Evolutionary conservation across 2,329 filamentous ascomycete species (phyloP), one percentile per base, ranked within the genome.

Genomic region (Elsinoe batatas): DNA sequence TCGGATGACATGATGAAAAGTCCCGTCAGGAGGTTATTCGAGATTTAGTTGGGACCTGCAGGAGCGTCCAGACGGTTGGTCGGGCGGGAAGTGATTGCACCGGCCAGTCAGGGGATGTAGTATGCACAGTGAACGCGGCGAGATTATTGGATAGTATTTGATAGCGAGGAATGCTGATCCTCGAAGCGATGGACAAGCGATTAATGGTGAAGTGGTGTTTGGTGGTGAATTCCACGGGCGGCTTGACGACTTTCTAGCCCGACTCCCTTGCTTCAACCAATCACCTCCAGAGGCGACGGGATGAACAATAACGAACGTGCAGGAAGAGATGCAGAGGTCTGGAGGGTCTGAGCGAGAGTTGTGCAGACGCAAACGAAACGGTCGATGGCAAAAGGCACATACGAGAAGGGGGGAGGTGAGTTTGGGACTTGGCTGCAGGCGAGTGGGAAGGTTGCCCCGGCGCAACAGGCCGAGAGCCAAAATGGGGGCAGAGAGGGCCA

Each of bases 61-160:
- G 51, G 51, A 42, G 36, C 51, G 53, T 55, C 40, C 38, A 44
- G 53, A 55, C 53, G 53, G 38, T 55, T 55, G 30, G n/a, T 33
- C 53, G 53, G 26, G 15, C 53, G 53, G 53, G 53, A 44, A n/a
- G 32, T 55, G 53, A 47, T 37, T 44, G 53, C 53, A 55, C 40
- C 38, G 22, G 42, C 38, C 40, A 42, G 46, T 55, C 53, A 46
- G 40, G 53, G 53, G 53, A 40, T 33, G 17, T 10, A 51, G 30
- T 37, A n/a, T 51, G 47, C 38, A 26, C 33, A 51, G 47, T 15
- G 26, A 49, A 49, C 5, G 33, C 47, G 12, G 35, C 33, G 22
- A n/a, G 15, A 51, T 51, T 51, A 51, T 20, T 36, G 35, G 47
- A 13, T 18, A 17, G 30, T 17, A 12, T 17, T 33, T 37, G 47